Percentiles rank a stretch among this genome's conserved stretches.
phyloP scores from a whole-genome alignment of 345 rosid genomes.

The Populus alba region DNA sequence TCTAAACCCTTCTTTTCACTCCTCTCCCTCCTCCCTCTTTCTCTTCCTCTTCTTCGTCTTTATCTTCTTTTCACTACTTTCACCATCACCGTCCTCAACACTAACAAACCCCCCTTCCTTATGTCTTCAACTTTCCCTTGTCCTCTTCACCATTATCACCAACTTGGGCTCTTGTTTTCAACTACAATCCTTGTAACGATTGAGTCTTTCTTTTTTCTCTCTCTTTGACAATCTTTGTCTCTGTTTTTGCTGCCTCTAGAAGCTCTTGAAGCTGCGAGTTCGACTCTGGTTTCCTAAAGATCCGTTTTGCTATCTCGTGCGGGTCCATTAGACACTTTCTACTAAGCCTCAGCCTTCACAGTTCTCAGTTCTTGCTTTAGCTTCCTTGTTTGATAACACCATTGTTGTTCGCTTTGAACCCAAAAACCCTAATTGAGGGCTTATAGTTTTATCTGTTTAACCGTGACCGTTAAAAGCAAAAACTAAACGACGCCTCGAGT shows the following conservation, averaged over 20 bases:
- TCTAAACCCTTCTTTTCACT: constrained; percentile 6
- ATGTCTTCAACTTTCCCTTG: neutral
- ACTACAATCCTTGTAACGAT: constrained; percentile 25
- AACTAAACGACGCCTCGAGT: too few species aligned
- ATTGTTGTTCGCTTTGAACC: constrained; percentile 19
- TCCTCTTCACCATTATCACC: constrained; percentile 5
- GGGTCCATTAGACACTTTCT: constrained; percentile 17
- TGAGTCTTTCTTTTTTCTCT: constrained; percentile 52
- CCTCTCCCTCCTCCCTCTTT: constrained; percentile 19
- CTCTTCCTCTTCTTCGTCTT: constrained; percentile 21
- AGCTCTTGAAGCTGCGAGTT: constrained; percentile 44
- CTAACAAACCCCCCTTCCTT: neutral
- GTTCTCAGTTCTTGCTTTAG: constrained; percentile 73
- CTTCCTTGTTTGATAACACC: constrained; percentile 92
- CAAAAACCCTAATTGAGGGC: neutral
- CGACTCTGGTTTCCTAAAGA: constrained; percentile 6
- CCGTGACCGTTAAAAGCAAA: too few species aligned
- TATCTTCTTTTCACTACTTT: constrained; percentile 14
- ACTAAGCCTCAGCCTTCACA: constrained; percentile 43
- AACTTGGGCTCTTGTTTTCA: neutral
- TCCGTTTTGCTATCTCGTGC: neutral
- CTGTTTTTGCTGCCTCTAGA: constrained; percentile 49
- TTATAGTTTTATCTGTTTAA: neutral
- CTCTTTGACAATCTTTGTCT: constrained; percentile 75
- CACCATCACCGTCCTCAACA: constrained; percentile 31